phyloP scores from a whole-genome alignment of 495 filamentous ascomycete species.

The Hypomontagnella submonticulosa region DNA sequence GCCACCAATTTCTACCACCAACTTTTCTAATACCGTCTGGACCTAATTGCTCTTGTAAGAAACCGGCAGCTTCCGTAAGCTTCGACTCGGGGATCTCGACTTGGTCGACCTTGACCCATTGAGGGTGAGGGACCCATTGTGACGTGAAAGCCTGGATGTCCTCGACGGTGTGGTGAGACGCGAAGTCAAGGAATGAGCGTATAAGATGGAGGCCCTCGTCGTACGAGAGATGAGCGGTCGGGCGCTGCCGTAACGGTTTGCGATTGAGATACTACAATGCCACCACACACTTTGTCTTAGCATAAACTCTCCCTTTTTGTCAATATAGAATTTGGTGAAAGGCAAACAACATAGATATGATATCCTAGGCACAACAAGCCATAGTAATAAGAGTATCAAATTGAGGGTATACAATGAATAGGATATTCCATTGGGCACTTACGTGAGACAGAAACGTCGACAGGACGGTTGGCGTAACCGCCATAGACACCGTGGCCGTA shows the following conservation, averaged over 20 bases:
- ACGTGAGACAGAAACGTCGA: slow-evolving; percentile 84
- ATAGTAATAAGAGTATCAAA: not conserved
- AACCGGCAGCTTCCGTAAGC: slow-evolving; percentile 68
- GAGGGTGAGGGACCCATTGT: slow-evolving; percentile 90
- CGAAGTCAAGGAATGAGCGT: slow-evolving; percentile 81
- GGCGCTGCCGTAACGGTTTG: slow-evolving; percentile 76
- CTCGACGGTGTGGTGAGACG: slow-evolving; percentile 88
- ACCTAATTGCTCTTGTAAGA: slow-evolving; percentile 77
- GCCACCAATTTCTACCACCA: slow-evolving; percentile 92
- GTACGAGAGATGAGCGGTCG: slow-evolving; percentile 88
- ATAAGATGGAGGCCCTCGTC: slow-evolving; percentile 92
- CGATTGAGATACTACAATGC: slow-evolving; percentile 78
- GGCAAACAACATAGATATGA: slow-evolving; percentile 65
- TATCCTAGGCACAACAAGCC: too few species aligned
- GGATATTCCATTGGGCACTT: slow-evolving; percentile 43
- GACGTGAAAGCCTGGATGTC: slow-evolving; percentile 89
- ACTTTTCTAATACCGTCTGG: slow-evolving; percentile 75
- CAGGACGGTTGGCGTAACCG: slow-evolving; percentile 81
- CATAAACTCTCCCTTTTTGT: slow-evolving; percentile 58
- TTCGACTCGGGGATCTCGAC: slow-evolving; percentile 72
- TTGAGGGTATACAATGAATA: not conserved
- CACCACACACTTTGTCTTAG: slow-evolving; percentile 27
- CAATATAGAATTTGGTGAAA: slow-evolving; percentile 73
- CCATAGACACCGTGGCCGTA: slow-evolving; percentile 75
- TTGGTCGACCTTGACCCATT: slow-evolving; percentile 84